Conservation (phyloP, 345 rosid genomes). For the Limnanthes douglasii region DNA sequence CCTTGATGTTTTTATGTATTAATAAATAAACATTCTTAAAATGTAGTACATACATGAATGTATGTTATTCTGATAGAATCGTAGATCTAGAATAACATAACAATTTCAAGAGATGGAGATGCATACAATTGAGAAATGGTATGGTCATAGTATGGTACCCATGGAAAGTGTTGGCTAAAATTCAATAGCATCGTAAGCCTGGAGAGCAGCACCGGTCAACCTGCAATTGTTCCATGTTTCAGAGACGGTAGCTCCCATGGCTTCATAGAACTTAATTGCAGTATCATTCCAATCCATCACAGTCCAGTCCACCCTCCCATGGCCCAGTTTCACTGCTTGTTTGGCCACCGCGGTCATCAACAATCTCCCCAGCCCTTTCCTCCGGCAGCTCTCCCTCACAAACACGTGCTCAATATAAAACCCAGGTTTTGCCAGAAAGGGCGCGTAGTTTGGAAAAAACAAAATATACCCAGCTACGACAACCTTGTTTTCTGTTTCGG, state of each 20-base stretch:
- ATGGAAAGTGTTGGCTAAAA: no score
- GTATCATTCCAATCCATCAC: conserved; percentile 57
- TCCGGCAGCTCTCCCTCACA: conserved; percentile 40
- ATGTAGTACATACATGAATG: no score
- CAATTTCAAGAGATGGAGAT: no score
- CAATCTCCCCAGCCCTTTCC: conserved; percentile 41
- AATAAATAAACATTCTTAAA: no score
- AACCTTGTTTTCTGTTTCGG: conserved; percentile 8
- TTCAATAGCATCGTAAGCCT: conserved; percentile 26
- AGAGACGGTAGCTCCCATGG: conserved; percentile 37
- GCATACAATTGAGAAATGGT: no score
- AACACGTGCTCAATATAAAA: conserved; percentile 41
- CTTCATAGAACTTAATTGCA: conserved; percentile 37
- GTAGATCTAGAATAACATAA: no score
- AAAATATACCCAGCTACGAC: conserved; percentile 34
- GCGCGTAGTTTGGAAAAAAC: conserved; percentile 39
- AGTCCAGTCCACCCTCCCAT: conserved; percentile 44
- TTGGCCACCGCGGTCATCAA: conserved; percentile 36
- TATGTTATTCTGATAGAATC: no score
- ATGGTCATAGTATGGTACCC: no score
- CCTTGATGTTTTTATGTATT: no score
- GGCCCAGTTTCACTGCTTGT: conserved; percentile 51
- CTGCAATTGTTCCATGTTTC: conserved; percentile 39
- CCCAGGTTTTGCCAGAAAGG: conserved; percentile 39
- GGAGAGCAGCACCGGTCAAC: conserved; percentile 34